Percentiles rank a stretch among this genome's conserved stretches.
These are phyloP conservation scores for Bacidia gigantensis DNA, from an alignment of 495 filamentous ascomycete genomes.

Conservation along the genomic window DNA sequence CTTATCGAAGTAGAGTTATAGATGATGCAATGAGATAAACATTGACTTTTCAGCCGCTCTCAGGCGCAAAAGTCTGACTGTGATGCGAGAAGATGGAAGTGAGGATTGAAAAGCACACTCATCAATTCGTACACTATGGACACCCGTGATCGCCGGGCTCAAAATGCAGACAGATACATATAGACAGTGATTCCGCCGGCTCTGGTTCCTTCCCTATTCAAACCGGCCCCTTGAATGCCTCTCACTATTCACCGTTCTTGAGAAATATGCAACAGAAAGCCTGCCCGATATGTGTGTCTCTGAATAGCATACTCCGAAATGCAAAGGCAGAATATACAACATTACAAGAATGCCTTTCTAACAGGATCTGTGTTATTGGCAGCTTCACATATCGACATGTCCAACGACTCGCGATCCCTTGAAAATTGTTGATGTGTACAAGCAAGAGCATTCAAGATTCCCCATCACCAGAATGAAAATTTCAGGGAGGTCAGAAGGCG, in stretches of 20 bases:
- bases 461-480: too few species aligned
- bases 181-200: background rate
- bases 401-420: too few species aligned
- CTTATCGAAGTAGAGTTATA: too few species aligned
- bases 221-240: too few species aligned
- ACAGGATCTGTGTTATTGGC: background rate
- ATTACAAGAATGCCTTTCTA: background rate
- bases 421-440: too few species aligned
- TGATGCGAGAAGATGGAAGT: too few species aligned
- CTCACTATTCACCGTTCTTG: too few species aligned
- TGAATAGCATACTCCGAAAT: background rate
- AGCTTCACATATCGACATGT: background rate
- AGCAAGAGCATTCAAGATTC: too few species aligned
- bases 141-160: background rate
- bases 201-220: too few species aligned
- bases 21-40: background rate
- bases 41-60: background rate
- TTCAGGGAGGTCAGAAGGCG: conserved; percentile 17
- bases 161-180: background rate
- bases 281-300: background rate
- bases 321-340: background rate
- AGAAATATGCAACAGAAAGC: background rate
- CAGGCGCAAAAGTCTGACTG: too few species aligned
- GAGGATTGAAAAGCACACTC: background rate
- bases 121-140: background rate